A percentile compares a stretch with the other conserved stretches of the same genome.
Evolutionary conservation across 768 basidiomycete genomes (phyloP).

Genomic region (Russula sp.): DNA sequence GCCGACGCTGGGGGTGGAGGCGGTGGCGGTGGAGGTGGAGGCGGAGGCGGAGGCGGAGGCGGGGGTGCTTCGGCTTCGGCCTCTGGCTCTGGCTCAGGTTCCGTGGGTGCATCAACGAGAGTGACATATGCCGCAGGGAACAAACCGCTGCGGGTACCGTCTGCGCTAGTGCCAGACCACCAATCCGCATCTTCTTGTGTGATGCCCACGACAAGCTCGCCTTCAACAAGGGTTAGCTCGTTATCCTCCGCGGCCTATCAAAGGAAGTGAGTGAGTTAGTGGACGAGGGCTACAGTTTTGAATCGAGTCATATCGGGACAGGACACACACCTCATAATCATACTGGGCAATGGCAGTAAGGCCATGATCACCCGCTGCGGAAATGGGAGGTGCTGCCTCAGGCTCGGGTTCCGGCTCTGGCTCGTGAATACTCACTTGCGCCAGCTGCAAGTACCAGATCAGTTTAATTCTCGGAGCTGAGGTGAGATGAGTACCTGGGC

Average conservation of each 20-base stretch:
- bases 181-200: slow-evolving; percentile 85
- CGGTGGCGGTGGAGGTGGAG: slow-evolving; percentile 30
- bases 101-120: slow-evolving; percentile 44
- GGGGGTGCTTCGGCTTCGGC: slow-evolving; percentile 46
- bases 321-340: slow-evolving; percentile 58
- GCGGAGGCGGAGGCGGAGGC: slow-evolving; percentile 50
- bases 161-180: slow-evolving; percentile 76
- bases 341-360: slow-evolving; percentile 70
- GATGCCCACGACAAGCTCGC: slow-evolving; percentile 74
- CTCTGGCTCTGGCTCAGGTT: slow-evolving; percentile 34
- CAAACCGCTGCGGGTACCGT: slow-evolving; percentile 62
- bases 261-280: background rate
- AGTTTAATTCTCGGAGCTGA: background rate
- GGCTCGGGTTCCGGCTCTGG: slow-evolving; percentile 29
- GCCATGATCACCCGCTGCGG: slow-evolving; percentile 35
- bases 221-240: slow-evolving; percentile 73
- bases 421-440: slow-evolving; percentile 14
- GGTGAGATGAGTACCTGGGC: slow-evolving; percentile 20
- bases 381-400: slow-evolving; percentile 31
- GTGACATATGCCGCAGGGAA: slow-evolving; percentile 95
- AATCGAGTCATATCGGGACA: too few species aligned
- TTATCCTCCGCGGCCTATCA: slow-evolving; percentile 73
- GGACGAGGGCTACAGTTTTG: background rate
- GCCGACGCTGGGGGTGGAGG: slow-evolving; percentile 31
- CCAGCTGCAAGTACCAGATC: background rate